Base-by-base conservation (phyloP, 108 stramenopile species). In the Epithemia pelagica region DNA sequence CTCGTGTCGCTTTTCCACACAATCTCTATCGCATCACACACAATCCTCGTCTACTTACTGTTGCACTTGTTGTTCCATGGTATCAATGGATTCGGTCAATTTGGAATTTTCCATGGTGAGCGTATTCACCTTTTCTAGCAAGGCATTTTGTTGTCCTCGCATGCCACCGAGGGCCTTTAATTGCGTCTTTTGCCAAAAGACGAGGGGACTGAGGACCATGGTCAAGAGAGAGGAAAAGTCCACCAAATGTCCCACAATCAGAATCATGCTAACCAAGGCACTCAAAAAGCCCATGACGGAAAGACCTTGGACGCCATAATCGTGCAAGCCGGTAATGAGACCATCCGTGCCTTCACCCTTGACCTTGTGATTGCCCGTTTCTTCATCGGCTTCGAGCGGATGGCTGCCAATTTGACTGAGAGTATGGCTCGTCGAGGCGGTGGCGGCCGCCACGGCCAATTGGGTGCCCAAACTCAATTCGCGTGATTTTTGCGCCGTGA, bases 311-410 rank as follows among this genome's bases (percentile, higher is more conserved):
- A 76, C 25, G 30, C 55, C 32, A 22, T 31, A 29, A 19, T 21
- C 29, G 19, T 62, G 26, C 54, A 64, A 26, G 18, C 60, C 60
- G 20, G 66, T 68, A 2, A 68, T 61, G 25, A 52, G 26, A 19
- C n/a, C 53, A 54, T 76, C 75, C n/a, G 75, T 72, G 8, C 62
- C 66, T 68, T 76, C 71, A 19, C 75, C 75, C 24, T 73, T 73
- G 25, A 73, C 66, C 23, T 59, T 33, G 37, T 46, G 37, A 10
- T 15, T 5, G 21, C 56, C 56, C 15, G 20, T 20, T 19, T 54
- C 30, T 30, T 54, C 67, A 27, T 59, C 67, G 0, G 20, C 20
- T 25, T 68, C 55, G 19, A 37, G 58, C 18, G 67, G 67, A 32
- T 31, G 22, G 10, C 28, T 29, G 58, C 67, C 67, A 68, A 68